Conservation (phyloP, 768 basidiomycete genomes). For the Fomitopsis pulvina region DNA sequence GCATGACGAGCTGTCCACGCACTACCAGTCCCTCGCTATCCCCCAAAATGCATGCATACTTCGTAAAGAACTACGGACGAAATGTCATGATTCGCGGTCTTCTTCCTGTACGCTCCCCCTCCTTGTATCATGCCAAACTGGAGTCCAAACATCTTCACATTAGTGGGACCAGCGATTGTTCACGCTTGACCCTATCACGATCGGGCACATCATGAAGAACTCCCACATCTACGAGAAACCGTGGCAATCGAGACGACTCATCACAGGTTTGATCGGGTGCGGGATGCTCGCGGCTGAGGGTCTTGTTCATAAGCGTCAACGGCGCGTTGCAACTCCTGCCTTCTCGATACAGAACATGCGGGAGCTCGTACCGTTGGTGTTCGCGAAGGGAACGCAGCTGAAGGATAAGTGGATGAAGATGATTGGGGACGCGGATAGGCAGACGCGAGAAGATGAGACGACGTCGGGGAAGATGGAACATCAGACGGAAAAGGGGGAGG, state of each 20-base stretch:
- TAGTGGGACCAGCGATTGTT: conserved; percentile 79
- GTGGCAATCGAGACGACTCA: conserved; percentile 66
- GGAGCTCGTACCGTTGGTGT: conserved; percentile 64
- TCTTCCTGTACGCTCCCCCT: conserved; percentile 49
- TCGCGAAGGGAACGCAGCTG: conserved; percentile 58
- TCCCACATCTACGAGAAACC: conserved; percentile 77
- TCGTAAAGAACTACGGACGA: conserved; percentile 56
- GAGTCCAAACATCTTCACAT: not conserved
- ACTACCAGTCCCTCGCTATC: conserved; percentile 44
- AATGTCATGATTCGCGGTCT: conserved; percentile 64
- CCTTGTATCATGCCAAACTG: not conserved
- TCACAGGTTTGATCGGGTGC: conserved; percentile 73
- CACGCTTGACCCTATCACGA: conserved; percentile 72
- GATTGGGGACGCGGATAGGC: conserved; percentile 28
- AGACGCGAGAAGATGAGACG: not conserved
- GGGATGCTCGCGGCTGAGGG: conserved; percentile 82
- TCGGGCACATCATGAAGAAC: conserved; percentile 70
- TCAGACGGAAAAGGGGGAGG: not conserved
- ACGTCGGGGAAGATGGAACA: not conserved
- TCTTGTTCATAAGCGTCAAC: conserved; percentile 70
- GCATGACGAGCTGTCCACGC: not conserved
- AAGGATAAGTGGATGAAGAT: conserved; percentile 54
- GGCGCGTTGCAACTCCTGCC: conserved; percentile 69
- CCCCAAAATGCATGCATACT: conserved; percentile 44
- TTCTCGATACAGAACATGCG: conserved; percentile 78